Conservation (phyloP, 495 filamentous ascomycete genomes). For the Elasticomyces elasticus region DNA sequence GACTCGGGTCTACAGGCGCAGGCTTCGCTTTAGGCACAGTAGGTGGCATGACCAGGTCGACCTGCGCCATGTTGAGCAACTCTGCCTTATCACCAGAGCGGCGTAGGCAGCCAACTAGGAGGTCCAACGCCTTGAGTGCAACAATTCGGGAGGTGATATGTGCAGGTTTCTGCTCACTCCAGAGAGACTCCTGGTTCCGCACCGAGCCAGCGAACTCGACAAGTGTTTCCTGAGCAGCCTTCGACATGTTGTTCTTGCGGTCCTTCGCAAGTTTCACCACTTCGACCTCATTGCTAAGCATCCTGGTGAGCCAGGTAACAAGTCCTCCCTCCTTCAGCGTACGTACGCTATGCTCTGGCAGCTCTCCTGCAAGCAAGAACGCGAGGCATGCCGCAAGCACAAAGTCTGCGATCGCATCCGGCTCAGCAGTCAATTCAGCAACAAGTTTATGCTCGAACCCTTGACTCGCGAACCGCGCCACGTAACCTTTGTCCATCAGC, state of each 20-base stretch:
- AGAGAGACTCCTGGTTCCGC: slow-evolving; percentile 44
- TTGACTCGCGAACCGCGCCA: slow-evolving; percentile 66
- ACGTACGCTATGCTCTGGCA: slow-evolving; percentile 40
- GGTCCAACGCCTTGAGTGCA: slow-evolving; percentile 54
- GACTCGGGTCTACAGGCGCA: slow-evolving; percentile 12
- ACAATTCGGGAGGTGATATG: slow-evolving; percentile 52
- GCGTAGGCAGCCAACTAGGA: slow-evolving; percentile 44
- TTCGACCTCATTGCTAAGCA: slow-evolving; percentile 44
- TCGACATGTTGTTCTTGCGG: slow-evolving; percentile 60
- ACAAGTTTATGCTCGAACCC: slow-evolving; percentile 61
- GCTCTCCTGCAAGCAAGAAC: slow-evolving; percentile 43
- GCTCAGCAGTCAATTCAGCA: slow-evolving; percentile 30
- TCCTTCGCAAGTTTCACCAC: slow-evolving; percentile 49
- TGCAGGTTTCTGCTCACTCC: slow-evolving; percentile 43
- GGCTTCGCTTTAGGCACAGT: neutral
- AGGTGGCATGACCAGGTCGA: neutral
- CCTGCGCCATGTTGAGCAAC: slow-evolving; percentile 37
- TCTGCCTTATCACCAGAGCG: slow-evolving; percentile 39
- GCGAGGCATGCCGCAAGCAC: slow-evolving; percentile 47
- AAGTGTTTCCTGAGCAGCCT: slow-evolving; percentile 46
- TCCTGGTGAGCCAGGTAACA: slow-evolving; percentile 40
- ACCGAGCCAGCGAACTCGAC: slow-evolving; percentile 38
- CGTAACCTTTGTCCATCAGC: slow-evolving; percentile 59
- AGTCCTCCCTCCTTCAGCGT: slow-evolving; percentile 27
- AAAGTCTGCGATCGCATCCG: slow-evolving; percentile 44